Base-by-base conservation (phyloP, 1,284 basidiomycete genomes). In the Caloboletus inedulis region DNA sequence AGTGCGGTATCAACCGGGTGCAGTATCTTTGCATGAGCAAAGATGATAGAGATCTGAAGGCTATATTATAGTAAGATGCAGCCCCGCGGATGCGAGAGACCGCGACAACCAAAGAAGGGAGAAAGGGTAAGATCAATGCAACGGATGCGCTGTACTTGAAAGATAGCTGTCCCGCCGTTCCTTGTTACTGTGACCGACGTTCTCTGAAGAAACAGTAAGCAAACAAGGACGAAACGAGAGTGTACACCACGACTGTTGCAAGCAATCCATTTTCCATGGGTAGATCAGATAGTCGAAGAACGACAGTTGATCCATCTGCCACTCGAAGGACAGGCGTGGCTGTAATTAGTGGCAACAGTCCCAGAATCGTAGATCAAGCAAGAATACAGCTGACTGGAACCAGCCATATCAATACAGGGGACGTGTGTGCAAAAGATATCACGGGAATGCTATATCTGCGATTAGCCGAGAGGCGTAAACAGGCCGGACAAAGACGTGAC, bases 21-120 rank as follows among this genome's bases (percentile, higher is more conserved):
- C 21, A 40, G 31, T n/a, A 46, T 49, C 49, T 49, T 41, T 44
- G 27, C 59, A 49, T n/a, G 37, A 31, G 34, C 35, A 50, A 44
- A 37, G 33, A 59, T 62, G 53, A 8, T 47, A 14, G 9, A 29
- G 18, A 27, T 29, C 16, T 14, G 21, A 33, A 18, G 45, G 19
- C 13, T 12, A 29, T 34, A 33, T 41, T 36, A 23, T 34, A 37
- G 5, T 27, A 41, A 31, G 31, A 34, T 33, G 37, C 9, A 34
- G 43, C 39, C 25, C 50, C 55, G 51, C 61, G 58, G 50, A 41
- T 7, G 30, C 56, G 33, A 25, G 34, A 40, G 25, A 40, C 21
- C 7, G 31, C 31, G 39, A 36, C 13, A 35, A 13, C 19, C 41
- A 16, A 21, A 33, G 14, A 30, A 19, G 27, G 37, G 42, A n/a